phyloP scores from a whole-genome alignment of 2,329 filamentous ascomycete genomes.

The Calonectria pteridis region DNA sequence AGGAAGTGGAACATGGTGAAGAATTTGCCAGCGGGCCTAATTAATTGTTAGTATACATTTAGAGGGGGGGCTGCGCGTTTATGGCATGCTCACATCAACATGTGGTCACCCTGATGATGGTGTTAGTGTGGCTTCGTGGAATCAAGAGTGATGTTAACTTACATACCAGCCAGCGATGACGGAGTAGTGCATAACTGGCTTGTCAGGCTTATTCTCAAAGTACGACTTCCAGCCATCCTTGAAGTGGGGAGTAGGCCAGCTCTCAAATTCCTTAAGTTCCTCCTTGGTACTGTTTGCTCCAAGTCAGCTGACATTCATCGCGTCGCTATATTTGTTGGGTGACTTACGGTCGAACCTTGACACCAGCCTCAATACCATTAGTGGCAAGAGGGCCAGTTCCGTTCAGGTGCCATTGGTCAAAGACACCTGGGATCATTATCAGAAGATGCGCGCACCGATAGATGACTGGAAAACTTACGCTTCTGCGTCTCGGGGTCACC shows the following conservation, averaged over 20 bases:
- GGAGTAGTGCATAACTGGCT: constrained; percentile 88
- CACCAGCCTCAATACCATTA: constrained; percentile 84
- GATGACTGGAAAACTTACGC: constrained; percentile 49
- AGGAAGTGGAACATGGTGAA: constrained; percentile 89
- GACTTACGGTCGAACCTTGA: constrained; percentile 75
- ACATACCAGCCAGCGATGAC: constrained; percentile 77
- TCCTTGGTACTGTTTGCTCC: constrained; percentile 60
- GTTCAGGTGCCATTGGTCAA: constrained; percentile 82
- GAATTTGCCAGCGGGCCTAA: constrained; percentile 81
- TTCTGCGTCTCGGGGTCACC: constrained; percentile 81
- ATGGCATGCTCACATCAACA: constrained; percentile 61
- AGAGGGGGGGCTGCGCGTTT: accelerated
- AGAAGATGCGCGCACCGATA: not conserved
- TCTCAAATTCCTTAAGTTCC: constrained; percentile 77
- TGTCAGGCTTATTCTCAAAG: constrained; percentile 87
- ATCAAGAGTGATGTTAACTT: not conserved
- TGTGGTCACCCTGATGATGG: constrained; percentile 59
- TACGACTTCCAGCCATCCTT: constrained; percentile 82
- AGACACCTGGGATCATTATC: constrained; percentile 63
- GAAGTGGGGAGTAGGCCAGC: constrained; percentile 82
- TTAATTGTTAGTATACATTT: constrained; percentile 40
- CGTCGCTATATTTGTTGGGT: accelerated
- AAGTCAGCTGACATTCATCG: not conserved
- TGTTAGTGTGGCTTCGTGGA: not conserved
- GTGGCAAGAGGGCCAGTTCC: constrained; percentile 83